Conservation (phyloP, 768 basidiomycete species). For the Leccinum barrowsii region DNA sequence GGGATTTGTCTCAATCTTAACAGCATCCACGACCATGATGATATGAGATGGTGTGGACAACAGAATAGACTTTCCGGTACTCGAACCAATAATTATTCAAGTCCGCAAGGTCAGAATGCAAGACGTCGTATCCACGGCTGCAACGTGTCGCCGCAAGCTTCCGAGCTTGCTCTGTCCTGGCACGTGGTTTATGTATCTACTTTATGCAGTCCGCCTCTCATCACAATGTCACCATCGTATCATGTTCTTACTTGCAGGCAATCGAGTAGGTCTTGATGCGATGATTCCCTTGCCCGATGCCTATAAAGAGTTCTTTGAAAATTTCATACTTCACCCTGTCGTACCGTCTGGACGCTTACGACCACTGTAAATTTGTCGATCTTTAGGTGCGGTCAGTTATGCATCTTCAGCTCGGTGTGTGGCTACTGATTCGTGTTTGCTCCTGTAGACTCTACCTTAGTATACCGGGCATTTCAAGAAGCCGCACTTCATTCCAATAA, state of each 20-base stretch:
- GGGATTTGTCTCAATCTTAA: neutral
- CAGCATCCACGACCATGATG: neutral
- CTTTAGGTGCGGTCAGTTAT: constrained; percentile 9
- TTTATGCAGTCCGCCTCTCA: constrained; percentile 21
- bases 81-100: neutral
- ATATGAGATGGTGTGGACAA: neutral
- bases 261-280: neutral
- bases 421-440: neutral
- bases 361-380: constrained; percentile 1
- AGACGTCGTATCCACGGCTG: constrained; percentile 5
- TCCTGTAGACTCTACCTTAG: constrained; percentile 1
- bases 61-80: neutral
- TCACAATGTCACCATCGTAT: constrained; percentile 10
- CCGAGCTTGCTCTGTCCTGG: constrained; percentile 25
- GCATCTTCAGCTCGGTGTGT: neutral
- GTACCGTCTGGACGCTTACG: constrained; percentile 13
- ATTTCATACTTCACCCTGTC: neutral
- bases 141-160: constrained; percentile 23
- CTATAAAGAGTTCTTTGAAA: constrained; percentile 18
- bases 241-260: constrained; percentile 5
- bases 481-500: neutral
- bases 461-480: neutral
- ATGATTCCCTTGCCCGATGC: neutral
- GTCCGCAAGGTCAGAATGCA: constrained; percentile 1
- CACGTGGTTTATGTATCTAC: constrained; percentile 19